Evolutionary conservation across 2,329 filamentous ascomycete genomes (phyloP).

Genomic region (Colletotrichum chlorophyti): DNA sequence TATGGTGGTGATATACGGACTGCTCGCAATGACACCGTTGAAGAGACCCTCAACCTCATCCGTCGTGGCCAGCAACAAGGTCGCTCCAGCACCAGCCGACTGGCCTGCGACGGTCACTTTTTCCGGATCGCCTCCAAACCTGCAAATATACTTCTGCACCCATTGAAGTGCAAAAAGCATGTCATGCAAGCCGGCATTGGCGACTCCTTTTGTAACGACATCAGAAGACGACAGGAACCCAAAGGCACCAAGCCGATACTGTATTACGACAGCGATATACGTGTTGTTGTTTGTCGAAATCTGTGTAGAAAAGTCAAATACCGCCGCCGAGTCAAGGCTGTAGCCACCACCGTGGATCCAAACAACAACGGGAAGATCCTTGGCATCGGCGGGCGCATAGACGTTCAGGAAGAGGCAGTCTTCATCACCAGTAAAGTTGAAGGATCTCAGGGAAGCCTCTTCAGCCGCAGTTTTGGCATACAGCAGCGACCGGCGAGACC

Average conservation of each 20-base stretch:
- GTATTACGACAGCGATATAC: constrained; percentile 10
- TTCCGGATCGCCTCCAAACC: constrained; percentile 28
- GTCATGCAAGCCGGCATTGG: constrained; percentile 29
- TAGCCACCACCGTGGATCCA: constrained; percentile 31
- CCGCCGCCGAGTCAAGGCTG: constrained; percentile 4
- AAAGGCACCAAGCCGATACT: constrained; percentile 24
- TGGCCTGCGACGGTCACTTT: constrained; percentile 14
- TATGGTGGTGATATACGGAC: constrained; percentile 13
- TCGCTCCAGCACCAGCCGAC: constrained; percentile 8
- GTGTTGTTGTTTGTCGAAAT: constrained; percentile 12
- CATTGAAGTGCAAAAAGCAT: constrained; percentile 23
- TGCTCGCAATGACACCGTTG: constrained; percentile 2
- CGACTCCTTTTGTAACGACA: constrained; percentile 17
- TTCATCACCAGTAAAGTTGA: constrained; percentile 30
- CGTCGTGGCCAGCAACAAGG: background rate
- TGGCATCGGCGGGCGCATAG: constrained; percentile 33
- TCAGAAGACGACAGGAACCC: constrained; percentile 27
- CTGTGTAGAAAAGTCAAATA: constrained; percentile 4
- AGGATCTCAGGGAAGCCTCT: background rate
- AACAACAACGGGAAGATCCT: constrained; percentile 21
- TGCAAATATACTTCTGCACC: constrained; percentile 29
- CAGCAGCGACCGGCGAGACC: constrained; percentile 3
- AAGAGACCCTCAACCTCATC: constrained; percentile 5
- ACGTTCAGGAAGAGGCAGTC: constrained; percentile 43
- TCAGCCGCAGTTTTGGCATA: constrained; percentile 11